Evolutionary conservation across 352 stramenopile species (phyloP).

Genomic region (Phytopythium vexans): DNA sequence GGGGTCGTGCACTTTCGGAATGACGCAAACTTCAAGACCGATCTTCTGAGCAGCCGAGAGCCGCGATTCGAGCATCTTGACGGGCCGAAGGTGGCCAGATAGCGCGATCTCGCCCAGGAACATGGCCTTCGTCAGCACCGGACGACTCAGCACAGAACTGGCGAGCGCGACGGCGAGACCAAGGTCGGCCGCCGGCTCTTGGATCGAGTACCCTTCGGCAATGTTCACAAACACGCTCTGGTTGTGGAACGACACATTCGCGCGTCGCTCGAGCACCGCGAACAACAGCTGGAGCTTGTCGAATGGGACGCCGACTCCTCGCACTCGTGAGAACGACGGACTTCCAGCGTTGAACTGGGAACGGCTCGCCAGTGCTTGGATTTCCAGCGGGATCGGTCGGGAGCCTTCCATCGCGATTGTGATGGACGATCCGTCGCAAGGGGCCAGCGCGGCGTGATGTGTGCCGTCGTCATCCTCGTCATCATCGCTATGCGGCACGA

Average conservation of each 20-base stretch:
- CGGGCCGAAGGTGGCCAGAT: constrained; percentile 72
- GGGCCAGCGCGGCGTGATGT: constrained; percentile 4
- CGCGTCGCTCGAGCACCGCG: constrained; percentile 94
- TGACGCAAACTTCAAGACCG: constrained; percentile 67
- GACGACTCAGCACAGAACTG: constrained; percentile 56
- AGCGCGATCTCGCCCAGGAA: constrained; percentile 81
- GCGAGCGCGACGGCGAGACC: constrained; percentile 72
- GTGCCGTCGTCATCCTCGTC: constrained; percentile 24
- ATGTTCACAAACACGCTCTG: constrained; percentile 87
- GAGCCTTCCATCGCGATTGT: constrained; percentile 93
- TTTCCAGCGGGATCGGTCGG: constrained; percentile 92
- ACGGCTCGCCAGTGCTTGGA: constrained; percentile 89
- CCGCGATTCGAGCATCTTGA: constrained; percentile 82
- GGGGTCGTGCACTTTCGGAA: constrained; percentile 50
- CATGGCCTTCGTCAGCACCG: constrained; percentile 49
- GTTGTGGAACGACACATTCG: constrained; percentile 64
- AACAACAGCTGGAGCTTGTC: constrained; percentile 93
- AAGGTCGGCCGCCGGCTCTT: constrained; percentile 76
- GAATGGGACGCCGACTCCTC: constrained; percentile 72
- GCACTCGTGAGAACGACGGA: constrained; percentile 55
- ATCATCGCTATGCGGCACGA: constrained; percentile 49
- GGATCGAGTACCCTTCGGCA: constrained; percentile 78
- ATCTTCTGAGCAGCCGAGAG: constrained; percentile 80
- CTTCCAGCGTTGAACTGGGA: constrained; percentile 35
- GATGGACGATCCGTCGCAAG: constrained; percentile 79